Evolutionary conservation across 306 rosid genomes (phyloP).

Genomic region (Cucurbita argyrosperma): DNA sequence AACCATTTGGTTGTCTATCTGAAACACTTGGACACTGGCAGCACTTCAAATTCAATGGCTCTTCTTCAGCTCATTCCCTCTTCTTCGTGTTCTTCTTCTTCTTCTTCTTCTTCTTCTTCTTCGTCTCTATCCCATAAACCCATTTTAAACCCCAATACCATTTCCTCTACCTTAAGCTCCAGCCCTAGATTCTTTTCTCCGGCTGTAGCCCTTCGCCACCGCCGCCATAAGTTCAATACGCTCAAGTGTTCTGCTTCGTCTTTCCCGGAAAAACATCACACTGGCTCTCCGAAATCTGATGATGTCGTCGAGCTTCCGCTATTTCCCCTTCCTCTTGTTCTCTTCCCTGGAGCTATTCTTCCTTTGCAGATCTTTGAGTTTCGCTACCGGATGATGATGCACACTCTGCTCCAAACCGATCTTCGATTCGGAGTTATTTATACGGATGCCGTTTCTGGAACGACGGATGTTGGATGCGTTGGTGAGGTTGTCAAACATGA

Average conservation of each 20-base stretch:
- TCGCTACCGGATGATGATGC: conserved; percentile 99
- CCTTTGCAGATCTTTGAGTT: conserved; percentile 97
- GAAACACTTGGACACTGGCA: neutral
- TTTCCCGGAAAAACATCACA: conserved; percentile 66
- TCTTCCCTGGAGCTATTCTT: conserved; percentile 90
- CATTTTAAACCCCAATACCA: conserved; percentile 31
- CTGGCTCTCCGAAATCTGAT: conserved; percentile 54
- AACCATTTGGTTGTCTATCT: neutral
- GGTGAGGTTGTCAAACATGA: conserved; percentile 97
- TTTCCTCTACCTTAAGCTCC: conserved; percentile 14
- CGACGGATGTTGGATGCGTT: conserved; percentile 79
- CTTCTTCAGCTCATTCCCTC: conserved; percentile 65
- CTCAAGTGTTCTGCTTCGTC: conserved; percentile 76
- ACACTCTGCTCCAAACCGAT: conserved; percentile 87
- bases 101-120: conserved; percentile 49
- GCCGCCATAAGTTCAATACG: conserved; percentile 20
- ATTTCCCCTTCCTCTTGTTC: conserved; percentile 77
- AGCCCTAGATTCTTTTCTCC: conserved; percentile 30
- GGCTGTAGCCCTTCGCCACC: conserved; percentile 7
- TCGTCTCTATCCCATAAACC: conserved; percentile 36
- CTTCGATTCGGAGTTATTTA: conserved; percentile 94
- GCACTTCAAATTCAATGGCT: conserved; percentile 46
- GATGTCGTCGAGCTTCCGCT: conserved; percentile 86
- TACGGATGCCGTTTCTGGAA: conserved; percentile 63
- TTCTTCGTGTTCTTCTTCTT: conserved; percentile 37